Conservation (phyloP, 257 asterid genomes). For the Coffea canephora region DNA sequence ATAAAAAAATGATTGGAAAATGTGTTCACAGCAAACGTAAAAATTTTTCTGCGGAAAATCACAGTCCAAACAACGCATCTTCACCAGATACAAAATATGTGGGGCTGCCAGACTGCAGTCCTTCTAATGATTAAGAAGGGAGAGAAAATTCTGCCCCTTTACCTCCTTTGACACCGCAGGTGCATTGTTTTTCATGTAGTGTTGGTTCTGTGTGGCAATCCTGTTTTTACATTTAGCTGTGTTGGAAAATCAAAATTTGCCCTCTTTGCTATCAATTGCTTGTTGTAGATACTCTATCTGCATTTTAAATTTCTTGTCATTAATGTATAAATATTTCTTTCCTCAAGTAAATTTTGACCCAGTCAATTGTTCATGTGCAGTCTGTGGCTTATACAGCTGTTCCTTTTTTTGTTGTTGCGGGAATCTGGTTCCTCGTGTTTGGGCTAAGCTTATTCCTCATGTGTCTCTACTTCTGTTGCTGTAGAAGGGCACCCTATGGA, state of each 20-base stretch:
- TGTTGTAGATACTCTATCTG: not conserved
- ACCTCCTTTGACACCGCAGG: not conserved
- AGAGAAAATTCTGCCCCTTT: not conserved
- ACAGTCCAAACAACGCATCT: too few species aligned
- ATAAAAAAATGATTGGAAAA: too few species aligned
- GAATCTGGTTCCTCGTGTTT: constrained; percentile 57
- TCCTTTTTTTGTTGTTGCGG: constrained; percentile 60
- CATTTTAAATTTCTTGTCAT: not conserved
- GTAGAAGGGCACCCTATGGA: constrained; percentile 54
- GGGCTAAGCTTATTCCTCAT: constrained; percentile 50
- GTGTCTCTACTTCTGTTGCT: constrained; percentile 54
- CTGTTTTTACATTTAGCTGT: not conserved
- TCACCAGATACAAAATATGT: not conserved
- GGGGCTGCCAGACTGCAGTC: not conserved
- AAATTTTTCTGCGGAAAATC: too few species aligned
- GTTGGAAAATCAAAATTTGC: not conserved
- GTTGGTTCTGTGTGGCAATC: not conserved
- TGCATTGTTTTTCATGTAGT: not conserved
- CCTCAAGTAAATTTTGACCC: not conserved
- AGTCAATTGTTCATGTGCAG: constrained; percentile 40
- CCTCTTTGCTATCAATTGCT: not conserved
- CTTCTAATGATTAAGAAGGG: not conserved
- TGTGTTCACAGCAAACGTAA: too few species aligned
- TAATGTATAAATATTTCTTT: not conserved
- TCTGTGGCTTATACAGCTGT: constrained; percentile 67